These are phyloP conservation scores for Beauveria rudraprayagi DNA, from an alignment of 2,329 filamentous ascomycete species.

Conservation along the genomic window DNA sequence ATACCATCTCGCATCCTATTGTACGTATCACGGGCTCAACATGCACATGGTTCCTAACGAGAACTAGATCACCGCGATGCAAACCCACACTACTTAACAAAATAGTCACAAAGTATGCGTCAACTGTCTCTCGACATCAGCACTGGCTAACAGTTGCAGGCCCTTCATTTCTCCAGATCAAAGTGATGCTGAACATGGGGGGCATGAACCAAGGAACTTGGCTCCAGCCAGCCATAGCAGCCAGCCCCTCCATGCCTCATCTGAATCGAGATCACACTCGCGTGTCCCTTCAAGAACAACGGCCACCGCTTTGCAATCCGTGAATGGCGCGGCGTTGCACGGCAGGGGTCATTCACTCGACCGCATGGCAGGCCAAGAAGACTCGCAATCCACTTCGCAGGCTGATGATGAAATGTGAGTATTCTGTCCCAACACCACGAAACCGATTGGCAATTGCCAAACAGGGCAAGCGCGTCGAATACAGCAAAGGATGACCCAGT, in stretches of 20 bases:
- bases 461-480: background rate
- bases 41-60: background rate
- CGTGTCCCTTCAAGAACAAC: constrained; percentile 48
- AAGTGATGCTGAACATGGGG: constrained; percentile 2
- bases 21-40: background rate
- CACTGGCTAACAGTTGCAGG: constrained; percentile 13
- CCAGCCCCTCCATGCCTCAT: constrained; percentile 40
- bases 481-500: background rate
- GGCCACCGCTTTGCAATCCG: constrained; percentile 30
- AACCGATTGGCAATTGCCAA: background rate
- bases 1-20: background rate
- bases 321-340: constrained; percentile 16
- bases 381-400: background rate
- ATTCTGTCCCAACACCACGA: background rate
- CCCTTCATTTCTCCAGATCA: constrained; percentile 25
- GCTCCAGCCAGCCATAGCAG: constrained; percentile 44
- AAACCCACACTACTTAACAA: background rate
- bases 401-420: background rate
- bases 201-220: constrained; percentile 28
- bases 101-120: constrained; percentile 1
- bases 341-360: background rate
- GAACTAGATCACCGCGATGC: constrained; percentile 3
- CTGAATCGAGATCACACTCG: constrained; percentile 41
- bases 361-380: background rate
- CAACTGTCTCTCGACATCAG: background rate